Base-by-base conservation (phyloP, 495 filamentous ascomycete species). In the Neurospora sp. region DNA sequence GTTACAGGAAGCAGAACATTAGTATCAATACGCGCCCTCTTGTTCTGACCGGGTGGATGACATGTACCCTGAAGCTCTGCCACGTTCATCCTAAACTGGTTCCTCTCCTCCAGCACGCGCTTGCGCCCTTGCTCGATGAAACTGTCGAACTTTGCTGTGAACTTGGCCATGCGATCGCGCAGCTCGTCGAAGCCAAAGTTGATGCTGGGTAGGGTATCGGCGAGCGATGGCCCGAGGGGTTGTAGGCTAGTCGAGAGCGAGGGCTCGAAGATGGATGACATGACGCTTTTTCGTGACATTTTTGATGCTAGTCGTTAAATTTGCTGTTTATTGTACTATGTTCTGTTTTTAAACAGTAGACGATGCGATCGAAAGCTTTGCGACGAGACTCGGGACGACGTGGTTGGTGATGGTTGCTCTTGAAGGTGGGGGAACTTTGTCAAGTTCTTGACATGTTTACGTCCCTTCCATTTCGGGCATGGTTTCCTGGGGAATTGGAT, bases 181-280 rank as follows among this genome's bases (percentile, higher is more conserved):
- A 99, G 85, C 74, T 97, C 94, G 73, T 98, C 95, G 82, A 98
- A 98, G 73, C 93, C 94, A 81, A 98, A 98, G 83, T 96, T 94
- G 82, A 97, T 92, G 80, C 85, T 93, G 43, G 96, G 96, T 10
- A 98, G 89, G 15, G 90, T 89, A 81, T 96, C 93, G 42, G 93
- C 93, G 79, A 88, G 82, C 28, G 86, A 88, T 10, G 82, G 77
- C 40, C 82, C 83, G 71, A 91, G 40, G 45, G 74, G 84, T 70
- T 89, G 88, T 74, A 92, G 92, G 88, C 90, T 92, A 39, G 89
- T 91, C 1, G 92, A 94, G 69, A 92, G 84, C 0, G 92, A 92
- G 2, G 91, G 89, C 74, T 96, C 93, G 76, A 95, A 94, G 62
- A 88, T 80, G 48, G 90, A 88, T 11, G 90, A 80, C 91, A 94